Evolutionary conservation across 108 stramenopile species (phyloP).

Genomic region (Skeletonema potamos): DNA sequence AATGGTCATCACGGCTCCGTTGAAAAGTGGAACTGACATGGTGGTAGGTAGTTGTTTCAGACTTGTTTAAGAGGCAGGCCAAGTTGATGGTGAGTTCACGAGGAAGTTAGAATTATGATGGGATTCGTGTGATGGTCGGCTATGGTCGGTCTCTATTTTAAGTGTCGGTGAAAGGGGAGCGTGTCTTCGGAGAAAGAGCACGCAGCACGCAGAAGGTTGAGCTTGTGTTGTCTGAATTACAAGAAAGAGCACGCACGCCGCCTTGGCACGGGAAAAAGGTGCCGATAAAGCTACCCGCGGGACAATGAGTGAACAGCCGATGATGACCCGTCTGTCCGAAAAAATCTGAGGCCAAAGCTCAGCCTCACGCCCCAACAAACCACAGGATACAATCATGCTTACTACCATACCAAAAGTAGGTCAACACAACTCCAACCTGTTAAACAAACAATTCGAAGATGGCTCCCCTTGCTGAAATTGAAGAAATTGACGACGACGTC

Average conservation of each 20-base stretch:
- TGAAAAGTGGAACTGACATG: conserved; percentile 14
- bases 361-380: too few species aligned
- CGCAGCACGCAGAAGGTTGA: too few species aligned
- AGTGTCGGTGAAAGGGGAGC: not conserved
- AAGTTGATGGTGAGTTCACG: too few species aligned
- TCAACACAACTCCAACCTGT: not conserved
- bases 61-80: too few species aligned
- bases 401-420: not conserved
- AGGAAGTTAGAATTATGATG: too few species aligned
- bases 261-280: too few species aligned
- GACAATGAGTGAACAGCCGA: too few species aligned
- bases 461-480: conserved; percentile 57
- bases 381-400: too few species aligned
- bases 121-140: not conserved
- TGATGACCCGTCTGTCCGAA: not conserved
- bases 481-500: conserved; percentile 79
- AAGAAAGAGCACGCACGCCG: too few species aligned
- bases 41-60: not conserved
- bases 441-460: conserved; percentile 6
- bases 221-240: too few species aligned
- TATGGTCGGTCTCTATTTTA: too few species aligned
- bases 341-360: not conserved
- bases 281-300: too few species aligned
- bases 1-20: conserved; percentile 61
- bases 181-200: not conserved